Evolutionary conservation across 2,329 filamentous ascomycete genomes (phyloP), one percentile per base, ranked within the genome.

Genomic region (Talaromyces sp.): DNA sequence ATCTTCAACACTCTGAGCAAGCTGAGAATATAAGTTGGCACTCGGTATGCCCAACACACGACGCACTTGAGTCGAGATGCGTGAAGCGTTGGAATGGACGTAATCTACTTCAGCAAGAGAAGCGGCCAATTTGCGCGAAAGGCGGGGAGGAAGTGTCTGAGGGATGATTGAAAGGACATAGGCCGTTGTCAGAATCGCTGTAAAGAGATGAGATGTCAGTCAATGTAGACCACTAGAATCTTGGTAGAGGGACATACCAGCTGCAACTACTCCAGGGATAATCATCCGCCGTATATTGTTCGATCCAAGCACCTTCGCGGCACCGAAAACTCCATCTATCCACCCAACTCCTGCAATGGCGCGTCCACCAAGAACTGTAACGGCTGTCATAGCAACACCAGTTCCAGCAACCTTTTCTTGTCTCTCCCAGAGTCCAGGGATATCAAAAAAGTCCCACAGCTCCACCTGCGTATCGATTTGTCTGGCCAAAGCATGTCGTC

Each of bases 381-480:
- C 91, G 41, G 97, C 86, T 1, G 95, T 99, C 73, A 99, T 84
- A 6, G 94, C 95, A 90, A 99, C 93, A 68, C 95, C 91, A 3
- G 93, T 96, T 45, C 94, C 92, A 6, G 94, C 93, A 64, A 96
- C 85, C 83, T 98, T 99, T 79, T 99, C 95, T 76, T 98, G 94
- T 62, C 89, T 86, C 73, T 97, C 92, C 81, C 96, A 85, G 6
- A 98, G 80, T 11, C 88, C 90, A 19, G 88, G 85, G 76, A 93
- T 84, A 77, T 99, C 95, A 72, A 99, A 91, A 82, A 99, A 98
- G 80, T 99, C 95, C 85, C 85, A 90, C 0, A 97, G 71, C 73
- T 99, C 93, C 3, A 95, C 91, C 62, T 95, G 88, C 22, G 97
- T 88, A 67, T 97, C 88, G 16, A 98, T 89, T 73, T 96, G 89